Conservation (phyloP, 345 rosid genomes). For the Salix suchowensis region DNA sequence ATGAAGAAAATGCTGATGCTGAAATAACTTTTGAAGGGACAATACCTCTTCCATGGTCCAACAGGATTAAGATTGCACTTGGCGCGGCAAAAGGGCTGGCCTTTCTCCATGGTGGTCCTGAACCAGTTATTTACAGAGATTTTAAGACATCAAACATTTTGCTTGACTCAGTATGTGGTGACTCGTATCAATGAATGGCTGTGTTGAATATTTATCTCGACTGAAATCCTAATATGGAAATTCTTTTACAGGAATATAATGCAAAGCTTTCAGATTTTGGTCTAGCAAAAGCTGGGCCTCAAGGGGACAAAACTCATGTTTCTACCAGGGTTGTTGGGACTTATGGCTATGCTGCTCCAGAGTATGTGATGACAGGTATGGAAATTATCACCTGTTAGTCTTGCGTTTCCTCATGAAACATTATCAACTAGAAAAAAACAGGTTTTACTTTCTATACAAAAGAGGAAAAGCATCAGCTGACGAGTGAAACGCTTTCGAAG, state of each 20-base stretch:
- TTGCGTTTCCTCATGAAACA: neutral
- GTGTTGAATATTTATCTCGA: neutral
- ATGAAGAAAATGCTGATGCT: conserved; percentile 11
- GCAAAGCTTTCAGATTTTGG: conserved; percentile 37
- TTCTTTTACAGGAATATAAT: conserved; percentile 22
- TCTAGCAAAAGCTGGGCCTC: conserved; percentile 36
- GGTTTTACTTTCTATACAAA: neutral
- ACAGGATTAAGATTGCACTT: conserved; percentile 32
- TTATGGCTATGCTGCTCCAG: conserved; percentile 35
- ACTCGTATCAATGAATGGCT: neutral
- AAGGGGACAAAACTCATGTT: conserved; percentile 35
- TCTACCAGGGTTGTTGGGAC: conserved; percentile 35
- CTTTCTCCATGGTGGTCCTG: conserved; percentile 30
- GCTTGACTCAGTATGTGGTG: conserved; percentile 26
- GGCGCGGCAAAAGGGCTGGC: conserved; percentile 38
- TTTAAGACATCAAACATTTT: conserved; percentile 33
- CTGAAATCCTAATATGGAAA: neutral
- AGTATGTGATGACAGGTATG: conserved; percentile 34
- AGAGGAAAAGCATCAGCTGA: neutral
- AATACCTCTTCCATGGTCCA: conserved; percentile 36
- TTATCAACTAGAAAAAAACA: neutral
- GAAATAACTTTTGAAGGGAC: conserved; percentile 45
- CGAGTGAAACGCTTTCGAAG: neutral
- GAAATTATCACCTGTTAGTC: neutral
- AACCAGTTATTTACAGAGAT: conserved; percentile 33